Conservation (phyloP, 2,329 filamentous ascomycete genomes). For the Curvularia eragrostidis region DNA sequence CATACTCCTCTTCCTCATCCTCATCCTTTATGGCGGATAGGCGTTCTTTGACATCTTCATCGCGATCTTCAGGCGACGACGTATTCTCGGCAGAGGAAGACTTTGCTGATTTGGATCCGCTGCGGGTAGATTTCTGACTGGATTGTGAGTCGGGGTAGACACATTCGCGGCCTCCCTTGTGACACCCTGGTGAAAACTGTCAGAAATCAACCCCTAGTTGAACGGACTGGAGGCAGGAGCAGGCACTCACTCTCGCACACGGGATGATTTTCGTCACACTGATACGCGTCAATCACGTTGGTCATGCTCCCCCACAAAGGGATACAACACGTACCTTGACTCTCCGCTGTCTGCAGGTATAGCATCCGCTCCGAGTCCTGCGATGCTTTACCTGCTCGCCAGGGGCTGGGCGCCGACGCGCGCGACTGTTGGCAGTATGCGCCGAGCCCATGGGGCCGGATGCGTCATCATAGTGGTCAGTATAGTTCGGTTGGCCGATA, state of each 20-base stretch:
- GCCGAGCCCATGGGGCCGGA: conserved; percentile 35
- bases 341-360: conserved; percentile 84
- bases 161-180: conserved; percentile 90
- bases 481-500: conserved; percentile 42
- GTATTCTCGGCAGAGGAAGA: conserved; percentile 56
- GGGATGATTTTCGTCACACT: conserved; percentile 92
- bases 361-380: conserved; percentile 91
- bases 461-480: conserved; percentile 47
- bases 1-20: conserved; percentile 55
- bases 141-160: conserved; percentile 78
- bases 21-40: conserved; percentile 55
- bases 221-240: conserved; percentile 11
- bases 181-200: conserved; percentile 68
- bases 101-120: conserved; percentile 52
- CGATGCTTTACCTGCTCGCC: conserved; percentile 86
- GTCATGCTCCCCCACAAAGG: background rate
- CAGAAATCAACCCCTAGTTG: conserved; percentile 21
- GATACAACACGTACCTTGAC: conserved; percentile 66
- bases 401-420: conserved; percentile 41
- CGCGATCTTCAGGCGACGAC: conserved; percentile 60
- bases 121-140: conserved; percentile 57
- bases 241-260: conserved; percentile 73
- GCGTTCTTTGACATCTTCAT: conserved; percentile 50
- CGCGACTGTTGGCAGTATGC: conserved; percentile 38
- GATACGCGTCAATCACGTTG: conserved; percentile 25